Evolutionary conservation across 2,329 filamentous ascomycete genomes (phyloP).

Genomic region (Colletotrichum lentis): DNA sequence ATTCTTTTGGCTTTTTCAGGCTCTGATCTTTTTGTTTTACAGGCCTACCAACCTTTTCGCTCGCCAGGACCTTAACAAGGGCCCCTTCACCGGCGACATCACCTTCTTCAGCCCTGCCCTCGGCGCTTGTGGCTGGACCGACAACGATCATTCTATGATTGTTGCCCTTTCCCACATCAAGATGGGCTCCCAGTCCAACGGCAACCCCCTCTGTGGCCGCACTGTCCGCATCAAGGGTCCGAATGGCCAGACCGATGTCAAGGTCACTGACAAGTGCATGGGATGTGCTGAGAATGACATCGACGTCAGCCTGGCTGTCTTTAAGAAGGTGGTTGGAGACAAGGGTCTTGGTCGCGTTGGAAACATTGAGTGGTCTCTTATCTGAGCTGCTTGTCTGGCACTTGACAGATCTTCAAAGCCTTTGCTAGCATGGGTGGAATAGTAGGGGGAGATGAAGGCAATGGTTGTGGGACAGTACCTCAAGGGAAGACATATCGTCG

Average conservation of each 20-base stretch:
- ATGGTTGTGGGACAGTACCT: too few species aligned
- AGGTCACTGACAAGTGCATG: slow-evolving; percentile 36
- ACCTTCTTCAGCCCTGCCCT: slow-evolving; percentile 31
- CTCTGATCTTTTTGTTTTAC: background rate
- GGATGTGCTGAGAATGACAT: slow-evolving; percentile 18
- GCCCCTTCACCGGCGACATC: slow-evolving; percentile 26
- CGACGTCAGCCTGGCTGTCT: slow-evolving; percentile 30
- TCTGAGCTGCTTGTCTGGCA: background rate
- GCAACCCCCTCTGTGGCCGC: slow-evolving; percentile 31
- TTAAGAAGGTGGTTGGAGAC: slow-evolving; percentile 16
- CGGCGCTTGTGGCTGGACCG: slow-evolving; percentile 27
- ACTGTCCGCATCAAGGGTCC: slow-evolving; percentile 2
- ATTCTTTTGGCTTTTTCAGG: background rate
- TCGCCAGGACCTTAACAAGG: slow-evolving; percentile 20
- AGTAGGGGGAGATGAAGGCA: too few species aligned
- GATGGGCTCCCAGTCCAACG: slow-evolving; percentile 34
- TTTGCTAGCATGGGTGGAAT: background rate
- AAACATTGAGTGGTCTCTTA: slow-evolving; percentile 15
- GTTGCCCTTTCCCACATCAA: slow-evolving; percentile 35
- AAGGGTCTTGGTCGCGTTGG: slow-evolving; percentile 20
- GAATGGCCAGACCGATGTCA: slow-evolving; percentile 17
- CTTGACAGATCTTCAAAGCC: too few species aligned
- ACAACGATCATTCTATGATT: slow-evolving; percentile 17
- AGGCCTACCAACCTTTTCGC: background rate
- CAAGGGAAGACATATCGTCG: background rate